These are phyloP conservation scores for Boletus tylopilopsis DNA, from an alignment of 768 basidiomycete genomes.

Conservation along the genomic window DNA sequence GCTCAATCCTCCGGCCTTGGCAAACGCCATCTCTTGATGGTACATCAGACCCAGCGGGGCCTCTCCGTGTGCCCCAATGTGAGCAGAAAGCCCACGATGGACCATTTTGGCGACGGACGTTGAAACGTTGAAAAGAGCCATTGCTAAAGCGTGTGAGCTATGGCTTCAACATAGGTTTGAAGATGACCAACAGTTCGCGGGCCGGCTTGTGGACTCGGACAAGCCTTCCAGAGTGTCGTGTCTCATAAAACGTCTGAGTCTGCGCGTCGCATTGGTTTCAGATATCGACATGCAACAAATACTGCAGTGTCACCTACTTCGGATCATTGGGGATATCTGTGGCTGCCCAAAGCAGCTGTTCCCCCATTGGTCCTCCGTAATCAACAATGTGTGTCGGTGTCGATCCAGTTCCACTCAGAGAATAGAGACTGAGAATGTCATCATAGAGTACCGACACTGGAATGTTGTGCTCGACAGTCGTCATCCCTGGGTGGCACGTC, in stretches of 20 bases:
- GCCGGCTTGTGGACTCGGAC: conserved; percentile 59
- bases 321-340: conserved; percentile 63
- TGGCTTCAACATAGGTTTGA: neutral
- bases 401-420: conserved; percentile 63
- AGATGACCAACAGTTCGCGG: conserved; percentile 47
- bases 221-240: conserved; percentile 62
- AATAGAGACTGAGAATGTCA: conserved; percentile 60
- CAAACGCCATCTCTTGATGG: conserved; percentile 70
- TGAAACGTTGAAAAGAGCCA: conserved; percentile 66
- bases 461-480: conserved; percentile 68
- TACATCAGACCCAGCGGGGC: conserved; percentile 72
- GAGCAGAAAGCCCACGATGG: conserved; percentile 52
- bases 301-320: conserved; percentile 42
- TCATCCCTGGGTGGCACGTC: conserved; percentile 51
- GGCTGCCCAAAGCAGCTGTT: conserved; percentile 65
- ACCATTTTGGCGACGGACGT: conserved; percentile 68
- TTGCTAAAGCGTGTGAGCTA: conserved; percentile 38
- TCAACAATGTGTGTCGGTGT: conserved; percentile 77
- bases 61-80: conserved; percentile 76
- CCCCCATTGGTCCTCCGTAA: conserved; percentile 70
- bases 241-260: conserved; percentile 58
- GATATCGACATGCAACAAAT: neutral
- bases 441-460: conserved; percentile 65
- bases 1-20: conserved; percentile 57
- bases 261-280: conserved; percentile 21